These are phyloP conservation scores for Ilex asprella DNA, from an alignment of 257 asterid species.

Conservation along the genomic window DNA sequence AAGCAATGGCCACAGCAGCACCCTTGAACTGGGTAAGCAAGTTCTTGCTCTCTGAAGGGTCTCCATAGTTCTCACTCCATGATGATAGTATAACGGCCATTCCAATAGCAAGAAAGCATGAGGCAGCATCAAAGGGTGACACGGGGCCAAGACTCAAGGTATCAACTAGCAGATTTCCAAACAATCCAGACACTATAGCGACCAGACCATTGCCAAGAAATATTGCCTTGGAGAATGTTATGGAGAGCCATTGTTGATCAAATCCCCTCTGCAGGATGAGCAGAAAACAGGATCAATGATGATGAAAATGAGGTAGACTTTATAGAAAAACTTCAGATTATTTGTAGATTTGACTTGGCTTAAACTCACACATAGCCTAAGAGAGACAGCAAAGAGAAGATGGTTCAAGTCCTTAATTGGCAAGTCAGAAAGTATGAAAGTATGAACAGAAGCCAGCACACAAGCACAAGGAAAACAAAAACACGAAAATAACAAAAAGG, in stretches of 20 bases:
- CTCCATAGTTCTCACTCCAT: constrained; percentile 8
- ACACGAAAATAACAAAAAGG: no score
- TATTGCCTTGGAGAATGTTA: background rate
- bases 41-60: constrained; percentile 7
- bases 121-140: constrained; percentile 9
- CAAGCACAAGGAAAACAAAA: no score
- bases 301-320: background rate
- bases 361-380: no score
- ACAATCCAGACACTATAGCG: constrained; percentile 6
- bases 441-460: no score
- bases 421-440: no score
- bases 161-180: constrained; percentile 7
- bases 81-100: constrained; percentile 8
- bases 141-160: constrained; percentile 10
- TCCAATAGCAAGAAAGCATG: constrained; percentile 8
- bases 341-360: no score
- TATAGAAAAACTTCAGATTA: background rate
- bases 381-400: no score
- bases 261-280: constrained; percentile 2
- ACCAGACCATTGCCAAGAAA: constrained; percentile 3
- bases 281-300: background rate
- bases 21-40: constrained; percentile 1
- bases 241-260: constrained; percentile 3
- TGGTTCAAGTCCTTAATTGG: no score
- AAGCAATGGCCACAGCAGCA: constrained; percentile 7